Base-by-base conservation (phyloP, 192 early-diverging fungal species). In the Coemansia javaensis region DNA sequence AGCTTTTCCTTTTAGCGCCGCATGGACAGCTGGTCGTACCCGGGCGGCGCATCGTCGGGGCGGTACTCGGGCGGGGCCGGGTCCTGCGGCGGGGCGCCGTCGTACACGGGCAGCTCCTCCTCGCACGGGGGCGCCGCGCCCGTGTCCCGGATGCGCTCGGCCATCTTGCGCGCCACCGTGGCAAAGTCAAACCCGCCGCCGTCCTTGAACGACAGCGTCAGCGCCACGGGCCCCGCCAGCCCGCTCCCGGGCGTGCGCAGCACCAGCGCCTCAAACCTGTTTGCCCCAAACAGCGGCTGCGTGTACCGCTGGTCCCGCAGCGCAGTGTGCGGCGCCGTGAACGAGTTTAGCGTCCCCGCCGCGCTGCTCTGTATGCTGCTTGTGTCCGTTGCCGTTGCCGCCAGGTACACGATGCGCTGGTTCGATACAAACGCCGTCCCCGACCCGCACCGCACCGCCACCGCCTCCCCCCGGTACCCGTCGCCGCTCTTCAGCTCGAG, bases 151-250 rank as follows among this genome's bases (percentile, higher is more conserved):
- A 56, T 65, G 15, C 62, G 38, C 32, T 73, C 62, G 18, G 40
- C 39, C 39, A 73, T 57, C 40, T 73, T 61, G 10, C 61, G 47
- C 12, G 62, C 69, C 33, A 57, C 57, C 2, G 47, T 50, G 7
- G 51, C 57, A 57, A 73, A 73, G 31, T 73, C 69, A 50, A 61
- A 73, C 11, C 69, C 61, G 10, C 69, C 69, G 16, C 69, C 69
- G 32, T 73, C 69, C 49, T 64, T 65, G 21, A 73, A 73, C 33
- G 52, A 32, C 49, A 73, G 45, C 20, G 47, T 27, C 42, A 73
- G 37, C 32, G 25, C 17, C 13, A 56, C 47, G 3, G 35, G 28
- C 0, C 35, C 39, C 13, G 50, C n/a, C 5, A 64, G 20, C 12
- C 40, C 41, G 13, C 65, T 57, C 5, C 62, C 62, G 6, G 38